Base-by-base conservation (phyloP, 306 rosid genomes). In the Arachis hypogaea region DNA sequence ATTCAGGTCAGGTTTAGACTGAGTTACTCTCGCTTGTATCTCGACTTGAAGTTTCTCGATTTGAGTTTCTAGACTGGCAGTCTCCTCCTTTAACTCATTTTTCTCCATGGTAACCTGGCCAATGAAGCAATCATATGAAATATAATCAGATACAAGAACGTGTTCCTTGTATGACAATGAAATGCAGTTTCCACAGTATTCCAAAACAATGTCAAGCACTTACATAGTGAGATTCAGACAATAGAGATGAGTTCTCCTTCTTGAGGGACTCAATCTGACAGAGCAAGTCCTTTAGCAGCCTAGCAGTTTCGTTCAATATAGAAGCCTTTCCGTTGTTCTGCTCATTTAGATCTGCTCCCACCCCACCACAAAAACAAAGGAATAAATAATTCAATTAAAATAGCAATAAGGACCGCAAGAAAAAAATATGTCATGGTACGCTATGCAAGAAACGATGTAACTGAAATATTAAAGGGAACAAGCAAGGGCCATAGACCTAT, bases 41-140 rank as follows among this genome's bases (percentile, higher is more conserved):
- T 94, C 99, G 6, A 77, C 78, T 60, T 80, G 87, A 58, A 94
- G 86, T 70, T 80, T 86, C 81, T 81, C 89, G n/a, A 90, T 85
- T 80, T 87, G 90, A 59, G 72, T 83, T 82, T 86, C 90, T 45
- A 94, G 76, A 45, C 86, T 71, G 44, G 89, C 73, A 69, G 82
- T 92, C 61, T 94, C 99, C 65, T 94, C 99, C 82, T 67, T 59
- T 49, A 94, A 83, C 72, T 94, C 99, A 74, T 82, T 87, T 82
- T 87, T 92, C 83, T 92, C 99, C 46, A 79, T 42, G 12, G 78
- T 79, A 72, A 94, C 90, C 98, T 94, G 88, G 50, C 76, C 78
- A 41, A 67, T 40, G 54, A 61, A 67, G n/a, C 66, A 38, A 50
- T 36, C 54, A 9, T 22, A 74, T 68, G n/a, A 56, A 38, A 69